Percentiles rank a stretch among this genome's conserved stretches.
Evolutionary conservation across 1,139 yeast species (phyloP).

Genomic region (Pneumocystis canis): DNA sequence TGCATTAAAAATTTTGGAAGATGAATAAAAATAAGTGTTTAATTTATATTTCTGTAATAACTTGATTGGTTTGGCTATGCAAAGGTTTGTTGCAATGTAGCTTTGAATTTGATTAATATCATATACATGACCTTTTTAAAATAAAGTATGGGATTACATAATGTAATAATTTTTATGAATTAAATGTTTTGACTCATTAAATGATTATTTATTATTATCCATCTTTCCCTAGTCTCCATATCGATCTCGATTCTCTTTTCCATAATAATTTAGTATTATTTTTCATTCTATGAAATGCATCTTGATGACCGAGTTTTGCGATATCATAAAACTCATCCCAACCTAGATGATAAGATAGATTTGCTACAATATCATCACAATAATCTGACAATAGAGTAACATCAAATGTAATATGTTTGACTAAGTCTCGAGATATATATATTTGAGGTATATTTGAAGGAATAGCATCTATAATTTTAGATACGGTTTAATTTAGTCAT

Average conservation of each 20-base stretch:
- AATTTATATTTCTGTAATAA: neutral
- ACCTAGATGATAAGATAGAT: conserved; percentile 42
- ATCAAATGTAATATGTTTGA: conserved; percentile 70
- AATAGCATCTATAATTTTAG: conserved; percentile 37
- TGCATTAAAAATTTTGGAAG: neutral
- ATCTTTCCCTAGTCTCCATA: neutral
- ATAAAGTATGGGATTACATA: neutral
- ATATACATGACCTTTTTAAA: neutral
- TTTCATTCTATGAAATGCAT: conserved; percentile 3
- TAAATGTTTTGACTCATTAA: neutral
- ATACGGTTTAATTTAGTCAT: neutral
- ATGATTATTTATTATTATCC: neutral
- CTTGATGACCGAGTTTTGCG: conserved; percentile 16
- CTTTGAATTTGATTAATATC: neutral
- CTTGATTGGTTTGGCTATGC: neutral
- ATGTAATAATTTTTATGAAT: neutral
- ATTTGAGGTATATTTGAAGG: conserved; percentile 68
- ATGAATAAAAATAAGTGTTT: neutral
- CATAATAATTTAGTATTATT: neutral
- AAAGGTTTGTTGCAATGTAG: neutral
- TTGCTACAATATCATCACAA: conserved; percentile 75
- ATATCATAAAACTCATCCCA: conserved; percentile 57
- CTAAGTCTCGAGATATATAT: conserved; percentile 64
- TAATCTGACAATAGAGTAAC: conserved; percentile 55
- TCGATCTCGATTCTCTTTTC: neutral